Evolutionary conservation across 306 rosid genomes (phyloP), one percentile per base, ranked within the genome.

Genomic region (Spatholobus suberectus): DNA sequence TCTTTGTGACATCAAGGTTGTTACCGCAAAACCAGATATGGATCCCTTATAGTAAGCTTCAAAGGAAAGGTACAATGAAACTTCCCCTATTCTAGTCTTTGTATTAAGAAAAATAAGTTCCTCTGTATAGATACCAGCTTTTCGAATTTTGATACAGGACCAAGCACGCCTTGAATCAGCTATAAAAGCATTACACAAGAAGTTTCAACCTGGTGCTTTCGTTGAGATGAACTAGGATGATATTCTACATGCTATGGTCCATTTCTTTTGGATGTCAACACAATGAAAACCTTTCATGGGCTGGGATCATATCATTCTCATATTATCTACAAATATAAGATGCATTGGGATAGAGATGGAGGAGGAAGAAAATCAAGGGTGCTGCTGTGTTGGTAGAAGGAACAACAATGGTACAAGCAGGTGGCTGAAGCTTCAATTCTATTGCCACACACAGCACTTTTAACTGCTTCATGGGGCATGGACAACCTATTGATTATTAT

Each of bases 121-220:
- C 37, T 55, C 23, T 44, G 32, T n/a, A n/a, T 76, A 68, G 57
- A 21, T 34, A 17, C 74, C 29, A 75, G 10, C 27, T n/a, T 15
- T 72, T 52, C 4, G 15, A 40, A 76, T 75, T 81, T 81, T 71
- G 77, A 78, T 75, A 24, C 92, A 96, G 99, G 93, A 92, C 77
- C 81, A 80, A 83, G 80, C 85, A 18, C 91, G 94, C 34, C 81
- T 92, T 29, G 89, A 89, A 81, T 84, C 79, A 34, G 98, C 96
- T 18, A 65, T 83, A 40, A 88, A 81, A 74, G 86, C 90, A 9
- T 83, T 92, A 82, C 57, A 79, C 83, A 85, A 87, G 80, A 93
- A 92, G 86, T 92, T 93, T 88, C 83, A 76, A 38, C 84, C 87
- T 0, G 91, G 85, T 32, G 91, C 91, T 29, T 93, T 93, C 90